These are phyloP conservation scores for Anthracocystis walkeri DNA, from an alignment of 1,284 basidiomycete genomes.

Conservation along the genomic window DNA sequence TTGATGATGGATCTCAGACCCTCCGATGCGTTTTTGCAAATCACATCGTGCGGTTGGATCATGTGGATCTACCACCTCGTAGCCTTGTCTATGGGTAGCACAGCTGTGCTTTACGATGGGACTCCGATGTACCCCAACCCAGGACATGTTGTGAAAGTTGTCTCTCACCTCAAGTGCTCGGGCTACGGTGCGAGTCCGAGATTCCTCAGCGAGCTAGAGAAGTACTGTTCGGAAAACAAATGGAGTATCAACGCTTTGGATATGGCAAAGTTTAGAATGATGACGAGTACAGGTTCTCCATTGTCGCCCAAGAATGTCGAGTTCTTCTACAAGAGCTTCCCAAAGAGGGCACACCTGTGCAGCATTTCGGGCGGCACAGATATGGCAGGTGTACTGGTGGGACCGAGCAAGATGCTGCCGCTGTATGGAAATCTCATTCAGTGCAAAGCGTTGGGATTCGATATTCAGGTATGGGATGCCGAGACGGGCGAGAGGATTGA, in stretches of 20 bases:
- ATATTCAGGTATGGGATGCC: conserved; percentile 59
- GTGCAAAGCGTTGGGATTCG: conserved; percentile 64
- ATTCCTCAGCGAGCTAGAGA: conserved; percentile 50
- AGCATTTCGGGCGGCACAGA: conserved; percentile 66
- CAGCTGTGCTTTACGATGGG: conserved; percentile 67
- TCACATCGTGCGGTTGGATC: conserved; percentile 67
- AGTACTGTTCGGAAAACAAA: conserved; percentile 19
- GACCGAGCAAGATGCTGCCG: conserved; percentile 57
- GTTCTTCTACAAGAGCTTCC: conserved; percentile 61
- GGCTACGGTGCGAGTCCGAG: conserved; percentile 65
- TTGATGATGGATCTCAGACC: conserved; percentile 55
- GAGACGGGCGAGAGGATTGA: conserved; percentile 51
- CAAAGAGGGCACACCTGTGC: conserved; percentile 38
- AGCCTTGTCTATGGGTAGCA: conserved; percentile 55
- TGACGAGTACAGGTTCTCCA: conserved; percentile 66
- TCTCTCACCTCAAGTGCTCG: conserved; percentile 60
- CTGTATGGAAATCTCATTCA: conserved; percentile 66
- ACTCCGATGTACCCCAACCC: conserved; percentile 66
- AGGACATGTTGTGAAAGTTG: conserved; percentile 52
- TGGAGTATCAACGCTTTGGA: conserved; percentile 32
- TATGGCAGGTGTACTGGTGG: conserved; percentile 64
- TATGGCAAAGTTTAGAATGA: conserved; percentile 55
- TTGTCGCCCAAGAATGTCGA: conserved; percentile 58
- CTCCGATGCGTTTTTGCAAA: conserved; percentile 62
- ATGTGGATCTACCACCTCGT: conserved; percentile 67